These are phyloP conservation scores for Neoarthrinium moseri DNA, from an alignment of 2,329 filamentous ascomycete genomes.

Conservation along the genomic window DNA sequence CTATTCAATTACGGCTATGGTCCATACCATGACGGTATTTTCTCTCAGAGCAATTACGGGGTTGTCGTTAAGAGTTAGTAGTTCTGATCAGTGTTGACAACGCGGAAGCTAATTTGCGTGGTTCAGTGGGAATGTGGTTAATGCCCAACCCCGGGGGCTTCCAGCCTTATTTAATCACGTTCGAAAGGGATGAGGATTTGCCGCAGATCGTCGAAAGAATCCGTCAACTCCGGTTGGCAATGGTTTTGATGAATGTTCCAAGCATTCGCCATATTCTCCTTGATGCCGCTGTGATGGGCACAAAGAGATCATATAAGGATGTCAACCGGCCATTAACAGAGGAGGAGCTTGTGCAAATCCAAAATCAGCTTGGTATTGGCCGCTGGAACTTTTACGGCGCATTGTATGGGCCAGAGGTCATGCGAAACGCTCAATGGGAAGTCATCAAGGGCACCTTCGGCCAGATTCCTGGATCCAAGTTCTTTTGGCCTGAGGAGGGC, in stretches of 20 bases:
- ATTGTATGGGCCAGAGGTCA: conserved; percentile 31
- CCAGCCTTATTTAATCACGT: conserved; percentile 39
- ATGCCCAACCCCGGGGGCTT: conserved; percentile 52
- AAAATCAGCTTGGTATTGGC: conserved; percentile 28
- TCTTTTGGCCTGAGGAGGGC: conserved; percentile 33
- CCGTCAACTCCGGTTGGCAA: neutral
- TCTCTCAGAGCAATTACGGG: conserved; percentile 48
- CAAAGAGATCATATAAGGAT: conserved; percentile 22
- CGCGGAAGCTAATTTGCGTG: neutral
- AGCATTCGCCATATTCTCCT: conserved; percentile 35
- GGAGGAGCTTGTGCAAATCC: conserved; percentile 28
- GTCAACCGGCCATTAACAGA: conserved; percentile 30
- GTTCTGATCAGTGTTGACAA: neutral
- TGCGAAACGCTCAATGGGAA: conserved; percentile 31
- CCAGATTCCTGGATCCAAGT: conserved; percentile 27
- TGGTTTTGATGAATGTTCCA: neutral
- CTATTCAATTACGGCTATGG: conserved; percentile 34
- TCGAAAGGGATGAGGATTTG: conserved; percentile 48
- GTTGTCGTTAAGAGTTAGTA: conserved; percentile 45
- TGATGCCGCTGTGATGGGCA: conserved; percentile 29
- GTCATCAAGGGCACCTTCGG: conserved; percentile 31
- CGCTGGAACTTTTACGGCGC: conserved; percentile 34
- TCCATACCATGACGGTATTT: conserved; percentile 37
- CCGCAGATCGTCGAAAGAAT: conserved; percentile 35
- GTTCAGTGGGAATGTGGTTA: conserved; percentile 42